phyloP scores from a whole-genome alignment of 2,329 filamentous ascomycete genomes.

The Rutstroemia sp. region DNA sequence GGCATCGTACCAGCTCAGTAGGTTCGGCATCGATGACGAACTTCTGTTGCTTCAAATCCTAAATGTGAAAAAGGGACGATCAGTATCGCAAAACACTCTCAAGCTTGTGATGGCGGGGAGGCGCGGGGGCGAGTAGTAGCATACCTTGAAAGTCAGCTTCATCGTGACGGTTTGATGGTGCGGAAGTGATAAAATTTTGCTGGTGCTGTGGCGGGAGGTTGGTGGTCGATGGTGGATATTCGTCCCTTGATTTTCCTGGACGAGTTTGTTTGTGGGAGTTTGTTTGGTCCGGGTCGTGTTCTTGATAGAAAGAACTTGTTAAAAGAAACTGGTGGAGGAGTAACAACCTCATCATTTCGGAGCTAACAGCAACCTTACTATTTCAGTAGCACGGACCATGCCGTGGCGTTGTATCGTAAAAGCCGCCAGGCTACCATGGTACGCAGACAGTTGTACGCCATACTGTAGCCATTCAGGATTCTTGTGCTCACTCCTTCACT shows the following conservation, averaged over 20 bases:
- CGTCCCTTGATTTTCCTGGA: neutral
- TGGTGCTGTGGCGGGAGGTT: too few species aligned
- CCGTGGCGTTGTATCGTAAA: neutral
- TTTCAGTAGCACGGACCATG: neutral
- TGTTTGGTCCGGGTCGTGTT: neutral
- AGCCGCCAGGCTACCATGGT: neutral
- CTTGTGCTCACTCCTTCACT: too few species aligned
- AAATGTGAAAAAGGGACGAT: conserved; percentile 18
- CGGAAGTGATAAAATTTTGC: neutral
- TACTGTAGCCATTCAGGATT: too few species aligned
- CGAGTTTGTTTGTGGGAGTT: neutral
- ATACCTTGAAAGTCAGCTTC: conserved; percentile 67
- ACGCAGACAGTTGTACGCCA: too few species aligned
- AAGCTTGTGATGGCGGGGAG: conserved; percentile 20
- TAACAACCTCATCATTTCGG: neutral
- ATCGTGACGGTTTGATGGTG: conserved; percentile 38
- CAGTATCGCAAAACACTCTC: conserved; percentile 13
- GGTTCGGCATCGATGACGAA: conserved; percentile 94
- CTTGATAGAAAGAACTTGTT: neutral
- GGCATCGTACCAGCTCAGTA: conserved; percentile 70
- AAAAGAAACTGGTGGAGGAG: too few species aligned
- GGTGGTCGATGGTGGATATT: too few species aligned
- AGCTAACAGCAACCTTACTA: neutral
- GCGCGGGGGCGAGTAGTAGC: conserved; percentile 19
- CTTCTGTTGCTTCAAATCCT: conserved; percentile 99